phyloP scores from a whole-genome alignment of 345 rosid species.

The Hirschfeldia incana region DNA sequence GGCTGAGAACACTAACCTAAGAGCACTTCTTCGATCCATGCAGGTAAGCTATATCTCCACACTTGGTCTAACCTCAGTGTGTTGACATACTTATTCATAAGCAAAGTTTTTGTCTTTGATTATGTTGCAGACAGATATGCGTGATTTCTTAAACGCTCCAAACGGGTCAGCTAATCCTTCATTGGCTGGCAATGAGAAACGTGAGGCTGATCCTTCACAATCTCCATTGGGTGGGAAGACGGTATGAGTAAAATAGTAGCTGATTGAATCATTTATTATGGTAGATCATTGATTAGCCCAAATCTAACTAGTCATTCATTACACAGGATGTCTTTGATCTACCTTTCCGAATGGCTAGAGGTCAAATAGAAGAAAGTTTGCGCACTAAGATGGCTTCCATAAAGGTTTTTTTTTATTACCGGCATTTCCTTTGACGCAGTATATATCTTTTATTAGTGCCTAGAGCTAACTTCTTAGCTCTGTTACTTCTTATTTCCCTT shows the following conservation, averaged over 20 bases:
- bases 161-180: slow-evolving; percentile 76
- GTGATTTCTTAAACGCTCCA: slow-evolving; percentile 89
- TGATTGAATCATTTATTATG: neutral
- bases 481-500: neutral
- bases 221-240: slow-evolving; percentile 97
- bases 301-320: neutral
- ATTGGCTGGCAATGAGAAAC: slow-evolving; percentile 57
- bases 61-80: neutral
- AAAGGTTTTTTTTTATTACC: slow-evolving; percentile 50
- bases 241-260: slow-evolving; percentile 38
- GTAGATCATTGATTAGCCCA: neutral
- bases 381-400: slow-evolving; percentile 94
- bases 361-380: slow-evolving; percentile 96
- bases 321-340: slow-evolving; percentile 90
- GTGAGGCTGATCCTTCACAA: slow-evolving; percentile 67
- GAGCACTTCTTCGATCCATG: slow-evolving; percentile 92
- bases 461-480: too few relatives aligned
- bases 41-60: slow-evolving; percentile 53
- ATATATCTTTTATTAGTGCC: neutral
- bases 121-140: slow-evolving; percentile 79
- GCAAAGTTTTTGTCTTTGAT: neutral
- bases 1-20: slow-evolving; percentile 84
- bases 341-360: slow-evolving; percentile 93
- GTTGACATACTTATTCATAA: neutral
- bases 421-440: neutral